Percentiles rank a stretch among this genome's conserved stretches.
Conservation (phyloP, 1,284 basidiomycete genomes). For the Puccinia coronata region DNA sequence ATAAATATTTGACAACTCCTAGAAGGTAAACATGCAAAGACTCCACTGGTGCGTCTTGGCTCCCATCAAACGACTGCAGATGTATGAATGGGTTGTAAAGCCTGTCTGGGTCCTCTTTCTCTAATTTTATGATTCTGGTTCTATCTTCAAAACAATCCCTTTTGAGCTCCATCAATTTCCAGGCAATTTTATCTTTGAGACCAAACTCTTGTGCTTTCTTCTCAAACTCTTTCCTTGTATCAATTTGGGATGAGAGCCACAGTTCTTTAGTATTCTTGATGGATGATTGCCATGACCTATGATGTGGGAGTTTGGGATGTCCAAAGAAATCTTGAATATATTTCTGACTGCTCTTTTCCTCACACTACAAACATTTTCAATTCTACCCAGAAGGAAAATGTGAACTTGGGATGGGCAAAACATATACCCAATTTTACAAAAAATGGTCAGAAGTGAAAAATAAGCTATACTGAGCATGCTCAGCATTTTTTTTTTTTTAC, state of each 20-base stretch:
- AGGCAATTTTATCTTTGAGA: background rate
- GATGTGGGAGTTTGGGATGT: background rate
- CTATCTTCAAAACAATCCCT: background rate
- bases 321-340: background rate
- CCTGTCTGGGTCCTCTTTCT: background rate
- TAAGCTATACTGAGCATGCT: too few species aligned
- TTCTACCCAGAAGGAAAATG: too few species aligned
- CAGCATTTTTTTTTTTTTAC: too few species aligned
- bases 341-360: background rate
- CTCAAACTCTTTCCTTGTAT: background rate
- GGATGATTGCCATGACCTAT: background rate
- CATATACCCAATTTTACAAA: too few species aligned
- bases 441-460: too few species aligned
- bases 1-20: background rate
- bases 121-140: background rate
- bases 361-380: too few species aligned
- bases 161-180: background rate
- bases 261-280: background rate
- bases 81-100: background rate
- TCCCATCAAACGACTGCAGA: background rate
- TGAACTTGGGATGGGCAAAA: too few species aligned
- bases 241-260: background rate
- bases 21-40: background rate
- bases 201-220: background rate
- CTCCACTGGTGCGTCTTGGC: conserved; percentile 14